phyloP scores from a whole-genome alignment of 2,329 filamentous ascomycete genomes.

The Hypoxylon rubiginosum region DNA sequence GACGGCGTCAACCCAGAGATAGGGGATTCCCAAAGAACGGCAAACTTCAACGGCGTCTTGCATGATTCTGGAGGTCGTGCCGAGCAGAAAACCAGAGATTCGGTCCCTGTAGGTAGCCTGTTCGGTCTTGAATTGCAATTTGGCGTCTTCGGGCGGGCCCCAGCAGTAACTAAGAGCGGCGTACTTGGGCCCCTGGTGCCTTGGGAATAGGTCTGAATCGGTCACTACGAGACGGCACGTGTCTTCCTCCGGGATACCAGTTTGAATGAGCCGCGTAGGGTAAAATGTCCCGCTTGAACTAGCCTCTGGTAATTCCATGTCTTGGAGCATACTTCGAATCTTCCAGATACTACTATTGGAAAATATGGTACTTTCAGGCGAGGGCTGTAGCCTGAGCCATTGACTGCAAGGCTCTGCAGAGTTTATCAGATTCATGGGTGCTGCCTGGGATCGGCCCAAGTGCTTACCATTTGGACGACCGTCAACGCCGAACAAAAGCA shows the following conservation, averaged over 20 bases:
- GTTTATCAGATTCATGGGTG: not conserved
- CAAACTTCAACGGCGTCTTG: not conserved
- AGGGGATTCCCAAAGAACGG: not conserved
- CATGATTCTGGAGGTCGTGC: not conserved
- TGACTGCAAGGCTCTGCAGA: not conserved
- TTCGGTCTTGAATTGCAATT: not conserved
- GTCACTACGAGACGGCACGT: not conserved
- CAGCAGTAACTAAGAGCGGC: not conserved
- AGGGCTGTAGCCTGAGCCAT: not conserved
- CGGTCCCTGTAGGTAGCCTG: not conserved
- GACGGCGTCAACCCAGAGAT: constrained; percentile 2
- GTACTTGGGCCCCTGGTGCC: not conserved
- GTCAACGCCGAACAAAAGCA: not conserved
- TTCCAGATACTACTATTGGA: not conserved
- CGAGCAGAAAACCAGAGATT: not conserved
- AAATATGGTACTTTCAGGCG: not conserved
- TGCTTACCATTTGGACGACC: not conserved
- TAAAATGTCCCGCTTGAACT: not conserved
- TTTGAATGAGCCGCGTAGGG: not conserved
- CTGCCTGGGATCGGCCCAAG: not conserved
- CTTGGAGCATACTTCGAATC: not conserved
- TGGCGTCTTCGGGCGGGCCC: not conserved
- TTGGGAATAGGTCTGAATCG: not conserved
- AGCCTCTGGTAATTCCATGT: not conserved
- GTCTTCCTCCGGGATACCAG: not conserved